phyloP scores from a whole-genome alignment of 2,329 filamentous ascomycete species.

The Arthroderma uncinatum region DNA sequence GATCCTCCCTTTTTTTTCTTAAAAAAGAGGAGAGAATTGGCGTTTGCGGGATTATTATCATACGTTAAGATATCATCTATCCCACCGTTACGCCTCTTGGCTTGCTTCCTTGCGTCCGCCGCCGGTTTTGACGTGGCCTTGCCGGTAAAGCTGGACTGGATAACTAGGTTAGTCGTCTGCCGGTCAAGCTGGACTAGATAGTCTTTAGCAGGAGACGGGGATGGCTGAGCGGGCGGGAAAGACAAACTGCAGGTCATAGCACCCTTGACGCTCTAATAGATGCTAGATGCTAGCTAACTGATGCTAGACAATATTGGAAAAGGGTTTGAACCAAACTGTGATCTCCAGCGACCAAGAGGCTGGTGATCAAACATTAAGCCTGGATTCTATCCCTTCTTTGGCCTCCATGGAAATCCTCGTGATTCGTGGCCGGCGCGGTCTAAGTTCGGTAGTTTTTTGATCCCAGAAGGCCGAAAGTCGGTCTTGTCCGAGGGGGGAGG shows the following conservation, averaged over 20 bases:
- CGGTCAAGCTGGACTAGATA: neutral
- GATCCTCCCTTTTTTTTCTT: neutral
- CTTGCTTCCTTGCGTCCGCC: neutral
- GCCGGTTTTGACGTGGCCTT: neutral
- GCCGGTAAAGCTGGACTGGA: neutral
- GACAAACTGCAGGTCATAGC: slow-evolving; percentile 5
- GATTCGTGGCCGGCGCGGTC: neutral
- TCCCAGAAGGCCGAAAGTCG: neutral
- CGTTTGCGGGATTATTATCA: neutral
- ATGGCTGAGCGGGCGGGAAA: neutral
- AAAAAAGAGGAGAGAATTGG: neutral
- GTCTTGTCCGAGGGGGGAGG: neutral
- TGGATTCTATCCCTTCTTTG: neutral
- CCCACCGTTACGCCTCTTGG: neutral
- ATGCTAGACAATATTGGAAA: neutral
- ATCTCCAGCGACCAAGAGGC: slow-evolving; percentile 1
- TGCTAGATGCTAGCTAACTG: neutral
- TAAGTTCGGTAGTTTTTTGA: neutral
- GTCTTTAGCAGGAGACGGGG: neutral
- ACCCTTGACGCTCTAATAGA: neutral
- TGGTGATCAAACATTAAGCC: neutral
- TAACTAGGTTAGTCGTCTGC: no score
- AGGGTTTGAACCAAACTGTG: neutral
- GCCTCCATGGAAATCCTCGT: neutral
- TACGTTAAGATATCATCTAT: neutral